Evolutionary conservation across 1,139 yeast genomes (phyloP), one percentile per base, ranked within the genome.

Genomic region (Waltiozyma sp.): DNA sequence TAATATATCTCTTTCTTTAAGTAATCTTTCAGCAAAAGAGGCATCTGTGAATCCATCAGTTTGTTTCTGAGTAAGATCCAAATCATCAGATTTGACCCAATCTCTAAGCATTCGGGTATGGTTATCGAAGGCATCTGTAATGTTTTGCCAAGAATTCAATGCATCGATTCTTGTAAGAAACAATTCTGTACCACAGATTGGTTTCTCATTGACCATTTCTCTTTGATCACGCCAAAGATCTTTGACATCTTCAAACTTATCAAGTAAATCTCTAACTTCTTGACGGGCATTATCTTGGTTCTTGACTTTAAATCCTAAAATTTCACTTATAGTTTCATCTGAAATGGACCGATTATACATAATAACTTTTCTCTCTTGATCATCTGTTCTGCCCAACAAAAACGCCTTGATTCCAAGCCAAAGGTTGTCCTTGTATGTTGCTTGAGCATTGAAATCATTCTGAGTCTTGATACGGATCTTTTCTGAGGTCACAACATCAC

Each of bases 401-500:
- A 85, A 85, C 1, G 98, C 93, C 43, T 86, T 68, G 43, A 85
- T 68, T 84, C 96, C 91, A 16, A 67, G 43, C 71, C 71, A 67
- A 39, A 88, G 65, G 49, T 82, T 87, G 54, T 86, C 93, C 47
- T 80, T 79, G 54, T 75, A 80, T 3, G 81, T 72, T 2, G 78
- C 73, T 43, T 57, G 76, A 66, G 46, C 74, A 56, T 45, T 67
- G 66, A 55, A 63, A 60, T 63, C 74, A 52, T 58, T 66, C 62
- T 66, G 69, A 39, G 65, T 63, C 37, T 77, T 80, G 43, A 91
- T 70, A 56, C 89, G 82, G 3, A 93, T 81, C 64, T 89, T 91
- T 59, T 91, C 98, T 11, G 94, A 83, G 37, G 81, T 74, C 19
- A 91, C 88, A 40, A 91, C 95, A 59, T 91, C 98, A 49, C 98